A percentile compares a stretch with the other conserved stretches of the same genome.
Evolutionary conservation across 306 rosid species (phyloP).

Genomic region (Cucumis hystrix): DNA sequence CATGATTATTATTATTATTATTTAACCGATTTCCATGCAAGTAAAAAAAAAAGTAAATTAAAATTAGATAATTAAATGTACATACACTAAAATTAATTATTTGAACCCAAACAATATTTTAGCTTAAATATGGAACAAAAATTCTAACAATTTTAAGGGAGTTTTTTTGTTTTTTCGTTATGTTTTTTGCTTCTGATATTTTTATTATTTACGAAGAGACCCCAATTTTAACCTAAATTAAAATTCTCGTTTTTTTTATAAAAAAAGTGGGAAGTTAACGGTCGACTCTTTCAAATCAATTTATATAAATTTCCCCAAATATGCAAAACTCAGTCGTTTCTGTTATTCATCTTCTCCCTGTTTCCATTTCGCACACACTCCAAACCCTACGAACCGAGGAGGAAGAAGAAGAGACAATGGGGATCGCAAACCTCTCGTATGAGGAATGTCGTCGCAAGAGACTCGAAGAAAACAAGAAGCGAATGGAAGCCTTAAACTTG

Average conservation of each 20-base stretch:
- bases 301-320: not conserved
- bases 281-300: slow-evolving; percentile 11
- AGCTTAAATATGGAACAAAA: no score
- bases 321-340: not conserved
- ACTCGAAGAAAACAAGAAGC: slow-evolving; percentile 56
- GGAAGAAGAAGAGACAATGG: slow-evolving; percentile 12
- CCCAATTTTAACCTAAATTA: no score
- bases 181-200: no score
- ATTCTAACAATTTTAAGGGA: no score
- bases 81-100: no score
- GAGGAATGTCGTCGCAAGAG: slow-evolving; percentile 34
- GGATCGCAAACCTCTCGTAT: slow-evolving; percentile 10
- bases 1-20: no score
- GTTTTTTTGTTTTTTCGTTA: no score
- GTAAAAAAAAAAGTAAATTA: no score
- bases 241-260: not conserved
- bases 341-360: not conserved
- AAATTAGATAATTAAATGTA: no score
- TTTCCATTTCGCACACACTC: not conserved
- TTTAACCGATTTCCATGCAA: no score
- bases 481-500: slow-evolving; percentile 69
- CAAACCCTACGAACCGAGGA: not conserved
- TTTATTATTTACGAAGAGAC: no score
- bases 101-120: no score
- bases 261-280: slow-evolving; percentile 31